A percentile compares a stretch with the other conserved stretches of the same genome.
Evolutionary conservation across 441 rosid species (phyloP).

Genomic region (Gossypium gossypioides): DNA sequence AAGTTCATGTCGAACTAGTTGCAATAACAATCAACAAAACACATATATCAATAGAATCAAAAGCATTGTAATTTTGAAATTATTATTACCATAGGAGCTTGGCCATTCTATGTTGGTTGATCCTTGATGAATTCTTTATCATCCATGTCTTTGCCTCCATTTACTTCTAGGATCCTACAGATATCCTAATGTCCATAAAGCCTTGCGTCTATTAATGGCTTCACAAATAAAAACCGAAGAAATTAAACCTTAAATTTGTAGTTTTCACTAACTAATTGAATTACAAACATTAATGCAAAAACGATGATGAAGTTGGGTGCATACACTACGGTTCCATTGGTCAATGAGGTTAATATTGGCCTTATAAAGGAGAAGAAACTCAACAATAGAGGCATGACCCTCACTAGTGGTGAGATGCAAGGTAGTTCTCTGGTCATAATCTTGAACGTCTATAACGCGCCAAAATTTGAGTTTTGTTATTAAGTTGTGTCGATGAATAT

Average conservation of each 20-base stretch:
- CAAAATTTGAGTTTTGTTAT: too few species aligned
- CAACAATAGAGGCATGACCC: constrained; percentile 52
- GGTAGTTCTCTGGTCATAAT: constrained; percentile 46
- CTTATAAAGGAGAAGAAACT: constrained; percentile 47
- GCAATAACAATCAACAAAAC: not conserved
- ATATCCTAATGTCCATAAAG: constrained; percentile 43
- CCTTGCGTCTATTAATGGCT: constrained; percentile 58
- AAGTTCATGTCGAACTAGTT: constrained; percentile 38
- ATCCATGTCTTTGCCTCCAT: constrained; percentile 33
- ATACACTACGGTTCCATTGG: constrained; percentile 43
- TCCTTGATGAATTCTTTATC: constrained; percentile 25
- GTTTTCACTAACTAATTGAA: too few species aligned
- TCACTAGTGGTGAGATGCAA: constrained; percentile 54
- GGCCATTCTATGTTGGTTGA: too few species aligned
- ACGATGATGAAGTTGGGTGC: not conserved
- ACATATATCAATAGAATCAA: too few species aligned
- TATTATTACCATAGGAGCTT: too few species aligned
- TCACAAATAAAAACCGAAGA: constrained; percentile 1
- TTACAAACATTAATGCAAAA: not conserved
- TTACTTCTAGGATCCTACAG: constrained; percentile 54
- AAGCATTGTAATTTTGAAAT: too few species aligned
- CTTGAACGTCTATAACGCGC: constrained; percentile 27
- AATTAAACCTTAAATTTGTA: not conserved
- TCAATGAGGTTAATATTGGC: constrained; percentile 47
- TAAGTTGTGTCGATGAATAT: too few species aligned